Evolutionary conservation across 2,329 filamentous ascomycete genomes (phyloP), one percentile per base, ranked within the genome.

Genomic region (Nemania serpens): DNA sequence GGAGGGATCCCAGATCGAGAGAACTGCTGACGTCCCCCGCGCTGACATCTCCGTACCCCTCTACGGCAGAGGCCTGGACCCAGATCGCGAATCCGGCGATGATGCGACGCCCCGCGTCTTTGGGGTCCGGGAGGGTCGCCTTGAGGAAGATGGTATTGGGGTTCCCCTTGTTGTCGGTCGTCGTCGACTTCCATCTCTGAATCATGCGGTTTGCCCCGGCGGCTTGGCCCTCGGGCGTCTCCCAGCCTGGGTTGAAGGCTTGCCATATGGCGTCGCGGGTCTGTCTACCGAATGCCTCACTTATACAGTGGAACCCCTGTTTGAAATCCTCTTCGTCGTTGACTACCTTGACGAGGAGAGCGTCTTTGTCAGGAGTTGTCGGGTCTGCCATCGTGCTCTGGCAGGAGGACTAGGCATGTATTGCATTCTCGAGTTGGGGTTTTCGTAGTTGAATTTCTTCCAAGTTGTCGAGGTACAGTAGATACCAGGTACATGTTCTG

Each of bases 71-170:
- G 0, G 75, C 70, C 64, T 87, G 84, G 9, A 75, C 67, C 84
- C 84, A 87, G 57, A 85, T 80, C 2, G 84, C 82, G 29, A 82
- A 61, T 15, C 84, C 84, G 10, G 75, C 84, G n/a, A 85, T 74
- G 9, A 65, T 54, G 42, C 71, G 71, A 5, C 52, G 52, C 12
- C 10, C 25, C 17, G 22, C 7, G 42, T 76, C 66, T 1, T n/a
- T n/a, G n/a, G 74, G 71, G 57, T 73, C 71, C 0, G 77, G 70
- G 1, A 84, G 48, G 0, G 80, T 84, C 1, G 83, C 84, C 62
- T 85, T 85, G 61, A 86, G 74, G 62, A 82, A 85, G 1, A 85
- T 55, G 0, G 78, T 80, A 67, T 83, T 84, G 1, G 76, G 75
- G 9, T 78, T 68, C n/a, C 82, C 81, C 37, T 76, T 63, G 9